Conservation (phyloP, 2,329 filamentous ascomycete genomes). For the Metarhizium sp. region DNA sequence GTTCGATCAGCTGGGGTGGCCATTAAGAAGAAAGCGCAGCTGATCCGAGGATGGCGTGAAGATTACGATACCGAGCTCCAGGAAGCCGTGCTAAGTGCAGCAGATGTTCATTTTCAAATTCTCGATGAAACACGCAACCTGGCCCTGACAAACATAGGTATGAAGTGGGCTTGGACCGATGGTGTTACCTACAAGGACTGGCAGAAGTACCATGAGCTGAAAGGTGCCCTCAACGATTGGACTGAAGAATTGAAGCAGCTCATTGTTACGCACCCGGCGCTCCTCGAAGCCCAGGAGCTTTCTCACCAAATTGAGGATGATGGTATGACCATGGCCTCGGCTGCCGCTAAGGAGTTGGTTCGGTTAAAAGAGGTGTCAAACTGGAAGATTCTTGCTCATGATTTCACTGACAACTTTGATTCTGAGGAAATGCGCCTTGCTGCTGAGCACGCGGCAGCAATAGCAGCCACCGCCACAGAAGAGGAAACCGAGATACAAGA, state of each 20-base stretch:
- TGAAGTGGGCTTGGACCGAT: constrained; percentile 93
- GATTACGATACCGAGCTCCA: constrained; percentile 62
- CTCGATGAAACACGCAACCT: constrained; percentile 75
- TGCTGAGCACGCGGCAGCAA: constrained; percentile 30
- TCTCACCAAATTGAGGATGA: constrained; percentile 63
- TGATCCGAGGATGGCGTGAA: constrained; percentile 67
- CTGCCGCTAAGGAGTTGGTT: constrained; percentile 69
- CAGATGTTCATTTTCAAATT: constrained; percentile 73
- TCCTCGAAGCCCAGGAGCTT: constrained; percentile 58
- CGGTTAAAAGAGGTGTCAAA: constrained; percentile 73
- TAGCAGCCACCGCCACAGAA: constrained; percentile 11
- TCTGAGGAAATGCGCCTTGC: constrained; percentile 52
- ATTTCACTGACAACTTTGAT: constrained; percentile 71
- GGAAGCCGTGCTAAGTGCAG: constrained; percentile 58
- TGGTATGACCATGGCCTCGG: constrained; percentile 71
- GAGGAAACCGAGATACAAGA: constrained; percentile 9
- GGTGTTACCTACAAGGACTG: constrained; percentile 95
- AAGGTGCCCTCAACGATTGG: constrained; percentile 76
- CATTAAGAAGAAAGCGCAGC: constrained; percentile 70
- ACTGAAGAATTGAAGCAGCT: constrained; percentile 70
- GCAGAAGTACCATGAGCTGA: constrained; percentile 87
- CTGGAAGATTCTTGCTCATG: constrained; percentile 72
- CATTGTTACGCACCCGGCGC: constrained; percentile 62
- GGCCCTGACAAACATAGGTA: constrained; percentile 82
- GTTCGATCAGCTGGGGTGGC: constrained; percentile 60